Conservation (phyloP, 495 filamentous ascomycete species). For the Xylaria flabelliformis region DNA sequence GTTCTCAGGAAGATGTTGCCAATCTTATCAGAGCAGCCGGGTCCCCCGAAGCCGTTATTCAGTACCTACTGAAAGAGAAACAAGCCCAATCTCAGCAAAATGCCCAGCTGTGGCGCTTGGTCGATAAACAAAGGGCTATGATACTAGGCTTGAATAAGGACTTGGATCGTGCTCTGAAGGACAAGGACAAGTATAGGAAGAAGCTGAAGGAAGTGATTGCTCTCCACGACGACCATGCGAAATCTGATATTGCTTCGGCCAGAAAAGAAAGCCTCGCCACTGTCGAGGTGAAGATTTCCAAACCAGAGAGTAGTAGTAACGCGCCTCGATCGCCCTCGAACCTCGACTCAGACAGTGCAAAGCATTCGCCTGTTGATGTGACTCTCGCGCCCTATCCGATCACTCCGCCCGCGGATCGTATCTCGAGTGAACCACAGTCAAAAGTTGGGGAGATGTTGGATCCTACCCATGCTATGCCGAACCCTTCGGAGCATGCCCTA, state of each 20-base stretch:
- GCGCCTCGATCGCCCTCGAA: slow-evolving; percentile 51
- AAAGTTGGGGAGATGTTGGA: slow-evolving; percentile 52
- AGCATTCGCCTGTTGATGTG: slow-evolving; percentile 59
- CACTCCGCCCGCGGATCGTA: slow-evolving; percentile 56
- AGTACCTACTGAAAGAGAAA: slow-evolving; percentile 90
- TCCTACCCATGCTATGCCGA: slow-evolving; percentile 61
- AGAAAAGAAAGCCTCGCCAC: slow-evolving; percentile 27
- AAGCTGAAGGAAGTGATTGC: slow-evolving; percentile 76
- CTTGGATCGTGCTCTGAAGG: slow-evolving; percentile 86
- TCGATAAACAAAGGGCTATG: slow-evolving; percentile 95
- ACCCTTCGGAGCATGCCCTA: slow-evolving; percentile 57
- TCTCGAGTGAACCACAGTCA: slow-evolving; percentile 37
- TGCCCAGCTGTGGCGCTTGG: slow-evolving; percentile 89
- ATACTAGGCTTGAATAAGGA: slow-evolving; percentile 95
- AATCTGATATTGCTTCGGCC: slow-evolving; percentile 23
- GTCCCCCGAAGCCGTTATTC: slow-evolving; percentile 86
- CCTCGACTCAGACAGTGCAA: slow-evolving; percentile 49
- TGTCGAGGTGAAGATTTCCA: slow-evolving; percentile 35
- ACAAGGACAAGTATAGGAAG: slow-evolving; percentile 92
- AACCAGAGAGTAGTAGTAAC: slow-evolving; percentile 44
- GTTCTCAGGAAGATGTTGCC: slow-evolving; percentile 73
- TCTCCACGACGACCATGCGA: slow-evolving; percentile 40
- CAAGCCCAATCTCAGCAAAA: slow-evolving; percentile 87
- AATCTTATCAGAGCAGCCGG: slow-evolving; percentile 82
- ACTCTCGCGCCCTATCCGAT: slow-evolving; percentile 63